Evolutionary conservation across 2,329 filamentous ascomycete species (phyloP).

Genomic region (Arthroderma sp.): DNA sequence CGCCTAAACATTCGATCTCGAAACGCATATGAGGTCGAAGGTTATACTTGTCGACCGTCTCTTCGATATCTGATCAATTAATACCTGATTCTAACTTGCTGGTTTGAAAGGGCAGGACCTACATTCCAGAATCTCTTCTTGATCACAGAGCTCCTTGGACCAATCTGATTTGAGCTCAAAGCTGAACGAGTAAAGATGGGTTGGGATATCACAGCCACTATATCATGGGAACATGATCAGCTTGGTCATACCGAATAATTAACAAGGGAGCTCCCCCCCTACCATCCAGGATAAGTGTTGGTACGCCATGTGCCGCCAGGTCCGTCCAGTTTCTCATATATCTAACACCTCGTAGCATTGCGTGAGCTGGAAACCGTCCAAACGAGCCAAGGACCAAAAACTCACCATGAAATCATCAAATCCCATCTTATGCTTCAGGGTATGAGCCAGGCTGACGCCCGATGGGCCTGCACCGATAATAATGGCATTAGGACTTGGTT

Average conservation of each 20-base stretch:
- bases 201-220: conserved; percentile 12
- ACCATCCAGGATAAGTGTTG: conserved; percentile 22
- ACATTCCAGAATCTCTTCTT: conserved; percentile 9
- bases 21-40: conserved; percentile 10
- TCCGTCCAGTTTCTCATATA: conserved; percentile 21
- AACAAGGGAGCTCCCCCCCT: neutral
- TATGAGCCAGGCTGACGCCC: neutral
- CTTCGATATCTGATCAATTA: conserved; percentile 6
- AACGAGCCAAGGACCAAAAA: neutral
- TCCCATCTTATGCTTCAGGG: conserved; percentile 4
- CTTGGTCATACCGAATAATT: neutral
- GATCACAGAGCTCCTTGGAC: conserved; percentile 11
- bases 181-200: conserved; percentile 11
- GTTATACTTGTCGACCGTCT: conserved; percentile 8
- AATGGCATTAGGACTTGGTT: conserved; percentile 1
- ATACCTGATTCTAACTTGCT: neutral
- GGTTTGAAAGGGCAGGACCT: neutral
- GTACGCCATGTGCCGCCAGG: conserved; percentile 20
- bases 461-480: conserved; percentile 1
- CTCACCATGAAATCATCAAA: conserved; percentile 3
- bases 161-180: conserved; percentile 13
- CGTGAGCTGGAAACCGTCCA: no score
- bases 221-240: no score
- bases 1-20: conserved; percentile 7
- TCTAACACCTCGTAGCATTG: neutral